Evolutionary conservation across 257 asterid genomes (phyloP), one percentile per base, ranked within the genome.

Genomic region (Capsicum chinense): DNA sequence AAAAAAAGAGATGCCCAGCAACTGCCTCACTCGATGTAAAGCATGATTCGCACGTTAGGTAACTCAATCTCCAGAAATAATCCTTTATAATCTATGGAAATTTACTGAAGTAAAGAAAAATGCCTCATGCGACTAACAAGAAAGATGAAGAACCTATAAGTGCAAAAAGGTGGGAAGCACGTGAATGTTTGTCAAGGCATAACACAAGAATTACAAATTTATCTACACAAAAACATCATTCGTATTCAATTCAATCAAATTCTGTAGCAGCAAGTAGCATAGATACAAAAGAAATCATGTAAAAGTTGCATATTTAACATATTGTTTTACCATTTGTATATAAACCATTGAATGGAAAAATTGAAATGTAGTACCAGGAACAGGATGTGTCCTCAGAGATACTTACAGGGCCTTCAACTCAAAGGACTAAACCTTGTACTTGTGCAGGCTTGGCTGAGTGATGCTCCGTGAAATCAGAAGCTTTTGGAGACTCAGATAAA

Each of bases 401-500:
- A 79, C 80, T 70, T 52, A 78, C 69, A 60, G 69, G 73, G 69
- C 83, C 80, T 85, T 79, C 73, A 87, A 68, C 85, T 91, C 91
- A 94, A 85, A 86, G 97, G 86, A 92, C 86, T 88, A 89, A 88
- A 86, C 95, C 93, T 73, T 89, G 89, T 13, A 79, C 90, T n/a
- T 95, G 88, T 58, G 91, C 92, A 48, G 93, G 95, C 86, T 92
- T 95, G 79, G 93, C 76, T 80, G 94, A 89, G 86, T 87, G 92
- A 84, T 83, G 91, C 87, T 92, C 94, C 3, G 68, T 90, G 6
- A 88, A 83, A 50, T 89, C 92, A 26, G 93, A 68, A 62, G 86
- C 97, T 85, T 88, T 94, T 0, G 98, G 98, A 58, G 98, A 92
- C 76, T 95, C 98, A 0, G 98, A 91, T 52, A 94, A 86, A 87